Conservation (phyloP, 1,284 basidiomycete species). For the Sporisorium iseilematis-ciliati region DNA sequence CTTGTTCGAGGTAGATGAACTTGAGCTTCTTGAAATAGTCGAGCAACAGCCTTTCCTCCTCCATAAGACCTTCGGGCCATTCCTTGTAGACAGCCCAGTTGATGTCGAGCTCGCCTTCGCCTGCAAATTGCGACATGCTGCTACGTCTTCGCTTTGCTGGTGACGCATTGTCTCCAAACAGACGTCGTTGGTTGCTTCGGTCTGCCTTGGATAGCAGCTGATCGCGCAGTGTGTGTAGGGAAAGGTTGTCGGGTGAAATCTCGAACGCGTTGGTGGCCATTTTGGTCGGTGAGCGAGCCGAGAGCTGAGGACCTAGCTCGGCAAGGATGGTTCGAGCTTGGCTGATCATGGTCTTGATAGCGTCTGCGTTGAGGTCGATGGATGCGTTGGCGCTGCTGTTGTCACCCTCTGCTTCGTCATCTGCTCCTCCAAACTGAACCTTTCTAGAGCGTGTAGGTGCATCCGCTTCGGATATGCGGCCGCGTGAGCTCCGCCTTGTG, state of each 20-base stretch:
- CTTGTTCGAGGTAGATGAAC: conserved; percentile 65
- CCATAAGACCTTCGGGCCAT: conserved; percentile 55
- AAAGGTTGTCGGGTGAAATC: conserved; percentile 49
- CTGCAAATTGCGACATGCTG: conserved; percentile 48
- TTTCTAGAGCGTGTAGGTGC: conserved; percentile 25
- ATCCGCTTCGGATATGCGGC: conserved; percentile 17
- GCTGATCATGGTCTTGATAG: conserved; percentile 30
- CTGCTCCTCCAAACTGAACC: conserved; percentile 33
- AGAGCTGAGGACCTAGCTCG: conserved; percentile 44
- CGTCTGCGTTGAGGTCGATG: conserved; percentile 30
- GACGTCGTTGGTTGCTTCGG: conserved; percentile 37
- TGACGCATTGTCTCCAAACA: conserved; percentile 40
- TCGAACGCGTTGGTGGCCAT: conserved; percentile 46
- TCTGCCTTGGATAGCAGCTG: conserved; percentile 50
- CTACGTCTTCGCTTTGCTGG: conserved; percentile 49
- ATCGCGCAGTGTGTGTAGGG: conserved; percentile 47
- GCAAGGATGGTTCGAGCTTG: conserved; percentile 33
- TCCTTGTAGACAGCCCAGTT: conserved; percentile 63
- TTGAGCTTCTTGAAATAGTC: conserved; percentile 67
- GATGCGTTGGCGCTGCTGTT: conserved; percentile 5
- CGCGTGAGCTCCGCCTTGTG: conserved; percentile 26
- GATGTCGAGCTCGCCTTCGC: conserved; percentile 56
- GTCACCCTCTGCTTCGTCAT: conserved; percentile 12
- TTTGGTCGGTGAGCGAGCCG: conserved; percentile 43
- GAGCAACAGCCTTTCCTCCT: conserved; percentile 58